Conservation (phyloP, 352 stramenopile species). For the Phytopythium ostracodes region DNA sequence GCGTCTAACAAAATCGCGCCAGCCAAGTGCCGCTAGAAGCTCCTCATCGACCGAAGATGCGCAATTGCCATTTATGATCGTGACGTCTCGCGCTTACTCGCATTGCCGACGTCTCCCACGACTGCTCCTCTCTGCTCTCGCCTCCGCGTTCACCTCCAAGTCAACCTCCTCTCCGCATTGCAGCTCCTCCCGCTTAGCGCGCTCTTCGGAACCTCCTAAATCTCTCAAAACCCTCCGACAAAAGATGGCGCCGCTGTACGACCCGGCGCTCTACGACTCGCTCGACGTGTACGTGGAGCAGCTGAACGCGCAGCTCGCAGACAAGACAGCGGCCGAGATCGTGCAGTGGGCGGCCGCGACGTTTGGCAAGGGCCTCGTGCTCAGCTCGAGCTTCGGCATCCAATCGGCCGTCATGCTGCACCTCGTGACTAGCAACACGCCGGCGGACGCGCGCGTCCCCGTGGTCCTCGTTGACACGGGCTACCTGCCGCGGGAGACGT, state of each 20-base stretch:
- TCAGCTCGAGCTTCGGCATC: slow-evolving; percentile 88
- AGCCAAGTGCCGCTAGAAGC: neutral
- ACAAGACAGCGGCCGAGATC: slow-evolving; percentile 56
- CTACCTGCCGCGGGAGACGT: slow-evolving; percentile 81
- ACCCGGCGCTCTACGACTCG: slow-evolving; percentile 42
- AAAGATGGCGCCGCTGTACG: slow-evolving; percentile 26
- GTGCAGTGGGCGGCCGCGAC: slow-evolving; percentile 67
- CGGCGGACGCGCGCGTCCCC: slow-evolving; percentile 37
- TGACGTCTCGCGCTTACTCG: neutral
- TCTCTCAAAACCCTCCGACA: neutral
- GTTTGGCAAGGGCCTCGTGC: slow-evolving; percentile 56
- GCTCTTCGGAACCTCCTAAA: neutral
- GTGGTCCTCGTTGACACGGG: slow-evolving; percentile 86
- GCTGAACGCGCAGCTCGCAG: slow-evolving; percentile 52
- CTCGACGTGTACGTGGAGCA: slow-evolving; percentile 62
- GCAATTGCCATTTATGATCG: neutral
- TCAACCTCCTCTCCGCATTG: neutral
- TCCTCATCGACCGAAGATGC: too few relatives aligned
- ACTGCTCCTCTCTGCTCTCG: neutral
- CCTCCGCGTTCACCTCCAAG: neutral
- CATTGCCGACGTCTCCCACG: neutral
- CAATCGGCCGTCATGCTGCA: slow-evolving; percentile 85
- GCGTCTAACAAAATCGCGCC: neutral
- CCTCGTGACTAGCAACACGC: slow-evolving; percentile 33
- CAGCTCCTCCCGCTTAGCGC: neutral